These are phyloP conservation scores for Hordeum pubiflorum DNA, from an alignment of 202 grass and related monocot genomes.

Conservation along the genomic window DNA sequence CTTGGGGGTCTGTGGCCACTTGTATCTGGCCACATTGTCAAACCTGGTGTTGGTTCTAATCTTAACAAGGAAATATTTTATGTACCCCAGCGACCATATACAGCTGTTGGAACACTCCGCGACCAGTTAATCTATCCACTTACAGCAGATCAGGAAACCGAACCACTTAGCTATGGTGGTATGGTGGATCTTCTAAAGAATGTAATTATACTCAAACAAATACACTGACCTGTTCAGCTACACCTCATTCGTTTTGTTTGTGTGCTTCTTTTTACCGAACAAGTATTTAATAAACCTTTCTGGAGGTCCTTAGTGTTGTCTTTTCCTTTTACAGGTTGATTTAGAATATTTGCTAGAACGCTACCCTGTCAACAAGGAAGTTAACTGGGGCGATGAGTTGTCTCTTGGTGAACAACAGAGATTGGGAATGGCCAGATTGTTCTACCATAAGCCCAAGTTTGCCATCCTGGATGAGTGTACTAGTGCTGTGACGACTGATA, in stretches of 20 bases:
- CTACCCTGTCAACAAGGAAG: slow-evolving; percentile 75
- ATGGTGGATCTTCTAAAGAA: slow-evolving; percentile 94
- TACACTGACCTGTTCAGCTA: background rate
- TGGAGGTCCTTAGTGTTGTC: slow-evolving; percentile 14
- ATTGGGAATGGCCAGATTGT: slow-evolving; percentile 94
- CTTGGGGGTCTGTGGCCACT: slow-evolving; percentile 94
- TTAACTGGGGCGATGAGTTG: slow-evolving; percentile 97
- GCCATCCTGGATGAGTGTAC: slow-evolving; percentile 99
- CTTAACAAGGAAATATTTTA: slow-evolving; percentile 99
- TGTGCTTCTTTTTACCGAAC: background rate
- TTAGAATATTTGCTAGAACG: slow-evolving; percentile 92
- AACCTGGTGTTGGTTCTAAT: slow-evolving; percentile 97
- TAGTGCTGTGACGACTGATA: slow-evolving; percentile 95
- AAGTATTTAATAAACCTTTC: background rate
- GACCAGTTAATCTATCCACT: slow-evolving; percentile 96
- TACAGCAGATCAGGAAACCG: slow-evolving; percentile 77
- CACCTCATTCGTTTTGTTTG: background rate
- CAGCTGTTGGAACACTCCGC: slow-evolving; percentile 85
- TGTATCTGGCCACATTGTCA: slow-evolving; percentile 92
- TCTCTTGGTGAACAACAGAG: slow-evolving; percentile 99
- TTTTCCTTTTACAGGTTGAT: slow-evolving; percentile 62
- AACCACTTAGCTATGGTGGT: slow-evolving; percentile 67
- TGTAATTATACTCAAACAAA: slow-evolving; percentile 44
- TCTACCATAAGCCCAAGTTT: slow-evolving; percentile 97
- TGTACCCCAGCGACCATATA: slow-evolving; percentile 96